phyloP scores from a whole-genome alignment of 352 stramenopile genomes.

The Pythium guiyangense region DNA sequence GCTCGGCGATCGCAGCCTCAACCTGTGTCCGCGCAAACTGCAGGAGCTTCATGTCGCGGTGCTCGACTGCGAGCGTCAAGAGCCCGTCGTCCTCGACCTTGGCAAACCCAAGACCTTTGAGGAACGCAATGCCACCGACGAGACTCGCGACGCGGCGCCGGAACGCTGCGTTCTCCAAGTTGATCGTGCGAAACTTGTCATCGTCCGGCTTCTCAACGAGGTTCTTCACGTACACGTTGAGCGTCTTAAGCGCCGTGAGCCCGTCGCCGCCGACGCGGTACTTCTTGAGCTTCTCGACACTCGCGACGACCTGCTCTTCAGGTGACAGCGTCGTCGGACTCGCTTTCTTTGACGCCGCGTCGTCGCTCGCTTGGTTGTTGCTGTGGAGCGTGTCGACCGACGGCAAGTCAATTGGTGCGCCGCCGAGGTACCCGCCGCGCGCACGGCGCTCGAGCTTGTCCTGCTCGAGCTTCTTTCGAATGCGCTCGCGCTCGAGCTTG shows the following conservation, averaged over 20 bases:
- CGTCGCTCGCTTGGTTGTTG: conserved; percentile 7
- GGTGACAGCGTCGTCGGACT: conserved; percentile 39
- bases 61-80: conserved; percentile 58
- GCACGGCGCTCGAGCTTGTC: conserved; percentile 89
- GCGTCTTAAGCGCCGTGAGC: conserved; percentile 74
- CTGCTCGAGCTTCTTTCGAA: conserved; percentile 87
- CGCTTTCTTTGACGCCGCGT: conserved; percentile 30
- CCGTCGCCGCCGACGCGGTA: conserved; percentile 83
- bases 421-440: conserved; percentile 75
- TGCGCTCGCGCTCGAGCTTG: conserved; percentile 85
- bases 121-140: conserved; percentile 76
- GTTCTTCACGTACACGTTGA: conserved; percentile 88
- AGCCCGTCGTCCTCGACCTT: conserved; percentile 74
- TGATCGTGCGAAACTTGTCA: conserved; percentile 90
- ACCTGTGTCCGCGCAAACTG: conserved; percentile 53
- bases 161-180: conserved; percentile 88
- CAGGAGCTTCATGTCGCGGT: conserved; percentile 57
- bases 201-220: conserved; percentile 83
- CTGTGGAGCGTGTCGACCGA: conserved; percentile 20
- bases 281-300: conserved; percentile 77
- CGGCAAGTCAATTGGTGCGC: conserved; percentile 53
- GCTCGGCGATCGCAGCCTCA: conserved; percentile 52
- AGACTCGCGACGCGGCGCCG: conserved; percentile 85
- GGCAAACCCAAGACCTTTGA: conserved; percentile 87
- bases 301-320: conserved; percentile 68